phyloP scores from a whole-genome alignment of 163 green algal genomes.

The Chlamydomonas reinhardtii region DNA sequence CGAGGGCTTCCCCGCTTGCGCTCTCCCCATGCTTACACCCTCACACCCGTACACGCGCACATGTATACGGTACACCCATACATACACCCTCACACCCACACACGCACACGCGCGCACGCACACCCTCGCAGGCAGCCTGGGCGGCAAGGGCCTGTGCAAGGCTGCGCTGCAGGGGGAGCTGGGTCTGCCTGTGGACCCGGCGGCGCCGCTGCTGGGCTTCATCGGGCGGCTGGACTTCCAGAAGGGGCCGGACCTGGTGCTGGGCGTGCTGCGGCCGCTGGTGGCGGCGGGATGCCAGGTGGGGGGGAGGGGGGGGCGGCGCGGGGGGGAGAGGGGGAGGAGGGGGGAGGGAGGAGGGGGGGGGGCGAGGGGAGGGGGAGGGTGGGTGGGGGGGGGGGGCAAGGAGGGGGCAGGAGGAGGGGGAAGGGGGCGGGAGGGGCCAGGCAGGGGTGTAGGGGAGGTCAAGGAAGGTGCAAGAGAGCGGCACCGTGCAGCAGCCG shows the following conservation, averaged over 20 bases:
- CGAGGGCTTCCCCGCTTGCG: too few relatives aligned
- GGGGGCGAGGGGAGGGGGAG: too few relatives aligned
- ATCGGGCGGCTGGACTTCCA: constrained; percentile 93
- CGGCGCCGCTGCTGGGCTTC: constrained; percentile 80
- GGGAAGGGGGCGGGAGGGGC: too few relatives aligned
- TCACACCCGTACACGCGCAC: background rate
- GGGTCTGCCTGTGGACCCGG: constrained; percentile 58
- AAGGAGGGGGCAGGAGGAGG: too few relatives aligned
- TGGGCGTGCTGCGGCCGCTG: constrained; percentile 72
- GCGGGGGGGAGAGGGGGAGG: background rate
- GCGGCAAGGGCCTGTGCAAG: constrained; percentile 87
- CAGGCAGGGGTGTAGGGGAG: too few relatives aligned
- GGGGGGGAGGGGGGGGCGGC: background rate
- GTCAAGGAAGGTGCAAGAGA: too few relatives aligned
- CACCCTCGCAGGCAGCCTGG: constrained; percentile 12
- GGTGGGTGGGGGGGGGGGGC: too few relatives aligned
- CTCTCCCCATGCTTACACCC: background rate
- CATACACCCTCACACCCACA: background rate
- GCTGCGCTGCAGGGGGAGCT: constrained; percentile 72
- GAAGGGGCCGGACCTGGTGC: constrained; percentile 92
- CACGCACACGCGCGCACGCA: background rate
- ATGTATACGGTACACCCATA: too few relatives aligned
- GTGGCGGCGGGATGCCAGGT: constrained; percentile 71
- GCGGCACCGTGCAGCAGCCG: too few relatives aligned
- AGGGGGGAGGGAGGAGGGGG: background rate